Evolutionary conservation across 1,284 basidiomycete genomes (phyloP).

Genomic region (Sporisorium graminicola): DNA sequence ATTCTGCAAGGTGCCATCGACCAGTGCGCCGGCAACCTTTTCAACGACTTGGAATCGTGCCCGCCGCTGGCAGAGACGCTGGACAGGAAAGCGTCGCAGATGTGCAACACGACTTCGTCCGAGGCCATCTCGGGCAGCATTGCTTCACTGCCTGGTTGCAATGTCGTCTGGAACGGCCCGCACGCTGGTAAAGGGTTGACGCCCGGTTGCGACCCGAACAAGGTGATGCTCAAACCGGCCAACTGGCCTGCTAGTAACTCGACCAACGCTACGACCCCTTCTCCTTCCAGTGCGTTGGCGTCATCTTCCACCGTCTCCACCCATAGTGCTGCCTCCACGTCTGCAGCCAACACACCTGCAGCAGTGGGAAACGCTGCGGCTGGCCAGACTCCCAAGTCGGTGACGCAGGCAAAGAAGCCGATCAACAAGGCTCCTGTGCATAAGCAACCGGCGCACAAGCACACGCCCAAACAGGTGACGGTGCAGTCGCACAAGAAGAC

Average conservation of each 20-base stretch:
- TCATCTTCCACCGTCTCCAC: not conserved
- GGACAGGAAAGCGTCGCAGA: conserved; percentile 11
- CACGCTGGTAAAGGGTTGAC: conserved; percentile 42
- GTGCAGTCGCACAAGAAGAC: not conserved
- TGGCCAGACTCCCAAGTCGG: not conserved
- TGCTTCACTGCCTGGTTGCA: conserved; percentile 47
- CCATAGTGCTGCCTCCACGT: not conserved
- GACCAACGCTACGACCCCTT: not conserved
- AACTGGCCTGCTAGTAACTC: conserved; percentile 6
- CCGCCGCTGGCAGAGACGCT: conserved; percentile 42
- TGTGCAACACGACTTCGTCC: conserved; percentile 17
- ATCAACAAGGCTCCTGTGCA: not conserved
- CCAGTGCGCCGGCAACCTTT: conserved; percentile 72
- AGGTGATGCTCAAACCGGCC: conserved; percentile 33
- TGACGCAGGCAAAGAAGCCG: not conserved
- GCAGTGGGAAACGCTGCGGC: not conserved
- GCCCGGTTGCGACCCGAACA: conserved; percentile 35
- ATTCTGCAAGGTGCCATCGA: conserved; percentile 74
- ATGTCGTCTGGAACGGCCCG: conserved; percentile 49
- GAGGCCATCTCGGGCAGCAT: conserved; percentile 22
- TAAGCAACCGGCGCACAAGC: not conserved
- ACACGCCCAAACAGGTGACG: not conserved
- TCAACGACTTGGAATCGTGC: conserved; percentile 72
- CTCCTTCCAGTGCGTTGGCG: not conserved
- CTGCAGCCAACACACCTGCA: not conserved